Evolutionary conservation across 805 yeast genomes (phyloP), one percentile per base, ranked within the genome.

Genomic region (Starmerella powellii): DNA sequence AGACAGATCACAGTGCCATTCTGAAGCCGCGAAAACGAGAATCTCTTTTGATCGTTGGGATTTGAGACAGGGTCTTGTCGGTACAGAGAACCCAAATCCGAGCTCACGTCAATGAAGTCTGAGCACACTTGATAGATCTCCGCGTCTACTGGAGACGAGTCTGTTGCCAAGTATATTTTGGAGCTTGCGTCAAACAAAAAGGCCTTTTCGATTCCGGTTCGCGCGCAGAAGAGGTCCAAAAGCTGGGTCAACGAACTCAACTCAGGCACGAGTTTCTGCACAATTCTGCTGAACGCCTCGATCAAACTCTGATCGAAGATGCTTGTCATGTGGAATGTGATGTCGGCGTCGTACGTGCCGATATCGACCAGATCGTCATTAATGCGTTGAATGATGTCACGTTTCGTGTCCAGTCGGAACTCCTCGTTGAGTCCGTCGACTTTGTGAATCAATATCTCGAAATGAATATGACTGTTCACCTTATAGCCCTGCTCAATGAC

Each of bases 91-190:
- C 84, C 87, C 49, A 91, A 64, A 56, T 91, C 97, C 20, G 86
- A 79, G 3, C 95, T 79, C 13, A 88, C 91, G 60, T 91, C 97
- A 35, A 91, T 88, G 56, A 91, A 91, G 56, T 91, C 97, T 0
- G 96, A 93, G 61, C 97, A 91, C 2, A 88, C 94, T 59, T 91
- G 96, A 59, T 91, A 91, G 0, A 93, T 83, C 56, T 86, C 94
- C 31, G 85, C 80, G 62, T 88, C 97, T 31, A 88, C 95, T 0
- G 97, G 96, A 2, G 87, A 78, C 0, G 95, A 82, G 60, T 91
- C 98, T 0, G 97, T 88, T 4, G 96, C 95, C 37, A 88, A 86
- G 58, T 88, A 91, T 17, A 91, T 83, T 59, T 91, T 91, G 15
- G 95, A 81, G 56, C 83, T 82, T 20, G 88, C 76, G 58, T 91